Percentiles rank a stretch among this genome's conserved stretches.
Evolutionary conservation across 73 alveolate genomes (phyloP).

Genomic region (Blepharisma japonicum): DNA sequence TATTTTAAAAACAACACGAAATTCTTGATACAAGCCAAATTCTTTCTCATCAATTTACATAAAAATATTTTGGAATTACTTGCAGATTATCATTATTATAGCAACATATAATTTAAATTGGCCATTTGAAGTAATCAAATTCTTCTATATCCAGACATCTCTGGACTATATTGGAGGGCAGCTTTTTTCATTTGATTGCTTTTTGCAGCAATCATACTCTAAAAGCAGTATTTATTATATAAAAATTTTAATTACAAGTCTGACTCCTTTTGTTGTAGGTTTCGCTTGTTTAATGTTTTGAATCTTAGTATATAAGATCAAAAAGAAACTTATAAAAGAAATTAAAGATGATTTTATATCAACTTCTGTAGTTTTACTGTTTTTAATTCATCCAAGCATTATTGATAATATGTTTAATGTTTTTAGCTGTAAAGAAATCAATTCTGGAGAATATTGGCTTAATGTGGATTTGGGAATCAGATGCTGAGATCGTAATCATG

Average conservation of each 20-base stretch:
- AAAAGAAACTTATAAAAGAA: too few relatives aligned
- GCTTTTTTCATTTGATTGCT: constrained; percentile 27
- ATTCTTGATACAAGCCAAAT: too few relatives aligned
- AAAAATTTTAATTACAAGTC: too few relatives aligned
- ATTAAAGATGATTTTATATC: too few relatives aligned
- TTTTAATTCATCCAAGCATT: not conserved
- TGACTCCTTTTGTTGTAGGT: too few relatives aligned
- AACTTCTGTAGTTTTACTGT: not conserved
- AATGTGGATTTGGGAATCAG: constrained; percentile 9
- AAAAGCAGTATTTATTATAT: too few relatives aligned
- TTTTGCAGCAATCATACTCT: too few relatives aligned
- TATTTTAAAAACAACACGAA: too few relatives aligned
- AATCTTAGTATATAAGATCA: too few relatives aligned
- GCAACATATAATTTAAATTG: constrained; percentile 3
- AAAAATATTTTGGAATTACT: constrained; percentile 7
- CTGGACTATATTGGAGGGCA: not conserved
- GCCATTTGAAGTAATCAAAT: too few relatives aligned
- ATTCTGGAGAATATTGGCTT: not conserved
- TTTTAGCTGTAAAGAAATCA: constrained; percentile 33
- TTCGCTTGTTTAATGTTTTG: too few relatives aligned
- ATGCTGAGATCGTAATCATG: not conserved
- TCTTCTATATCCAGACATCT: constrained; percentile 6
- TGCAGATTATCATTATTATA: not conserved
- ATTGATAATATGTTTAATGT: not conserved
- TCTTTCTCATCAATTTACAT: not conserved